Evolutionary conservation across 78 protist genomes (phyloP).

Genomic region (Dictyostelium capitatum): DNA sequence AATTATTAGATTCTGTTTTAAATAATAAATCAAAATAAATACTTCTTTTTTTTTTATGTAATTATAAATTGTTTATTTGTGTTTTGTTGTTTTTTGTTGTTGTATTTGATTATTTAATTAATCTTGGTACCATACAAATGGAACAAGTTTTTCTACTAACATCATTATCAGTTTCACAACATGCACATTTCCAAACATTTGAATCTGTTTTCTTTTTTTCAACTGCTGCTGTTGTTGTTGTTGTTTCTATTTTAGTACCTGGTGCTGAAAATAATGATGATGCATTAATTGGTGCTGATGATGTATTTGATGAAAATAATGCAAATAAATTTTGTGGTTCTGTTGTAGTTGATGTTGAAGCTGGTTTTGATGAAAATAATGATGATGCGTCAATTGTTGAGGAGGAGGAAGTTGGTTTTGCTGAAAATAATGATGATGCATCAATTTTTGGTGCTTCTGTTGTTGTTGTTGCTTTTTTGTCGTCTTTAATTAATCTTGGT

Average conservation of each 20-base stretch:
- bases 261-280: background rate
- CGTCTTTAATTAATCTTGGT: background rate
- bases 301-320: background rate
- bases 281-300: slow-evolving; percentile 4
- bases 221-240: background rate
- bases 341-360: background rate
- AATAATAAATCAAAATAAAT: background rate
- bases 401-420: background rate
- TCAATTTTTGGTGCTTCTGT: background rate
- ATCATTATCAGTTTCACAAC: slow-evolving; percentile 47
- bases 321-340: background rate
- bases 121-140: slow-evolving; percentile 30
- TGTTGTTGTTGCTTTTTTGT: background rate
- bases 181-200: slow-evolving; percentile 43
- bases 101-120: background rate
- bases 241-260: background rate
- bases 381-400: background rate
- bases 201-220: background rate
- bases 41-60: background rate
- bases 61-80: background rate
- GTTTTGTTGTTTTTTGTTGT: background rate
- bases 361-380: background rate
- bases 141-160: background rate
- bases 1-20: slow-evolving; percentile 58
- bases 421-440: background rate